These are phyloP conservation scores for Auriscalpium microsporum DNA, from an alignment of 768 basidiomycete genomes.

Conservation along the genomic window DNA sequence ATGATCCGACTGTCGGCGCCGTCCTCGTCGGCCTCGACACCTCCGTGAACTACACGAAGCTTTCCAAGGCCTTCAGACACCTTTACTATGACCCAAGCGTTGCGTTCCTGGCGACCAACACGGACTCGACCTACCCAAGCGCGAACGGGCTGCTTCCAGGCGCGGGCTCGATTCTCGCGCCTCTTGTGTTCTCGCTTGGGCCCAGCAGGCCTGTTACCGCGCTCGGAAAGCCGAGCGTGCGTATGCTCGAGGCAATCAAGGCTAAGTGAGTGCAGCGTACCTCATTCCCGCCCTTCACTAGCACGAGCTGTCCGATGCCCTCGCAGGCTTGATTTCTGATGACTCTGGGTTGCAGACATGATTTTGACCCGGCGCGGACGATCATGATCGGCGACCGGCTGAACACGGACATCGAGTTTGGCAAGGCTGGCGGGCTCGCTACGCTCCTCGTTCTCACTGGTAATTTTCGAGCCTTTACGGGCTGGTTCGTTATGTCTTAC, in stretches of 20 bases:
- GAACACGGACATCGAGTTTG: constrained; percentile 93
- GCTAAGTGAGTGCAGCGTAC: constrained; percentile 41
- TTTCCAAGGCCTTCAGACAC: constrained; percentile 88
- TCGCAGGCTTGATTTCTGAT: too few relatives aligned
- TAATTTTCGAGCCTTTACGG: too few relatives aligned
- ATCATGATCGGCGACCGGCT: constrained; percentile 96
- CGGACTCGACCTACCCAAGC: constrained; percentile 85
- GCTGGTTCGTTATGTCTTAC: too few relatives aligned
- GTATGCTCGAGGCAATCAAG: constrained; percentile 91
- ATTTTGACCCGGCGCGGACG: constrained; percentile 78
- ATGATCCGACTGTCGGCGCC: constrained; percentile 77
- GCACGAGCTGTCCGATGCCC: too few relatives aligned
- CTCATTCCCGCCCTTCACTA: too few relatives aligned
- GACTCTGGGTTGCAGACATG: constrained; percentile 41
- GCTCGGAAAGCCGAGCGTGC: constrained; percentile 85
- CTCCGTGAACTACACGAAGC: constrained; percentile 86
- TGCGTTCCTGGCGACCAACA: constrained; percentile 85
- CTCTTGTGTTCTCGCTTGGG: constrained; percentile 65
- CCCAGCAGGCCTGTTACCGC: constrained; percentile 50
- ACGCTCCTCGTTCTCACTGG: constrained; percentile 93
- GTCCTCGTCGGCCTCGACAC: constrained; percentile 92
- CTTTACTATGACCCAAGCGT: constrained; percentile 73
- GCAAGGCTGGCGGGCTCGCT: constrained; percentile 73
- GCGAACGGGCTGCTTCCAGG: constrained; percentile 72
- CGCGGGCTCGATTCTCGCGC: constrained; percentile 76